Evolutionary conservation across 1,284 basidiomycete species (phyloP).

Genomic region (Mycena sp.): DNA sequence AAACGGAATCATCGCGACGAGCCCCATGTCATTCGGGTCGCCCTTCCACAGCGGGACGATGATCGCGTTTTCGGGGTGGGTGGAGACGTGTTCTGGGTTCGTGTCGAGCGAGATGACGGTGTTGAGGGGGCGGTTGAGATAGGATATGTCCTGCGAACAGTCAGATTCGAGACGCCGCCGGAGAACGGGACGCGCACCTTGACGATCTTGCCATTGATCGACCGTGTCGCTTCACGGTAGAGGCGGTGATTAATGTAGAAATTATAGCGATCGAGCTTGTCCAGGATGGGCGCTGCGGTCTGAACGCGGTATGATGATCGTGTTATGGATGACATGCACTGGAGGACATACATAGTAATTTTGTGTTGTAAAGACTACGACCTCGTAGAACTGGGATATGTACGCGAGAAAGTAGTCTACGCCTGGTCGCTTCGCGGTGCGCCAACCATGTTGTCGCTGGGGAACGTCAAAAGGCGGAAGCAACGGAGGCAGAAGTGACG

Average conservation of each 20-base stretch:
- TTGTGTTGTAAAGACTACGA: conserved; percentile 96
- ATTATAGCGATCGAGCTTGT: conserved; percentile 95
- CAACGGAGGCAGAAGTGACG: conserved; percentile 44
- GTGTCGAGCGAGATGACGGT: conserved; percentile 94
- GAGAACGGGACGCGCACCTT: conserved; percentile 60
- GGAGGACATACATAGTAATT: conserved; percentile 81
- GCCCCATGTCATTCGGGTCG: conserved; percentile 78
- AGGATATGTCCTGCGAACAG: conserved; percentile 78
- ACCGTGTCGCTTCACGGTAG: conserved; percentile 90
- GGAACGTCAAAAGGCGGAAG: neutral
- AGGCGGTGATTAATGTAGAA: conserved; percentile 91
- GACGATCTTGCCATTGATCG: conserved; percentile 81
- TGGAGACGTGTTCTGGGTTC: conserved; percentile 76
- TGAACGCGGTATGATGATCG: conserved; percentile 42
- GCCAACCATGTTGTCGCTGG: conserved; percentile 88
- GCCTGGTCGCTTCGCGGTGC: conserved; percentile 94
- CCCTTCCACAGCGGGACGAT: conserved; percentile 91
- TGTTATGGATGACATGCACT: conserved; percentile 7
- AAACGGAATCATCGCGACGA: conserved; percentile 95
- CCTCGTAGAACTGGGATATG: conserved; percentile 97
- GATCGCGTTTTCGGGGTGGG: conserved; percentile 93
- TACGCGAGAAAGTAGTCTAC: conserved; percentile 98
- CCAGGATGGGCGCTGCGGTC: conserved; percentile 91
- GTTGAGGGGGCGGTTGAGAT: conserved; percentile 91
- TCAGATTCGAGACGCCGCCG: neutral